Evolutionary conservation across 140 eudicot genomes (phyloP), one percentile per base, ranked within the genome.

Genomic region (Oenanthe javanica): DNA sequence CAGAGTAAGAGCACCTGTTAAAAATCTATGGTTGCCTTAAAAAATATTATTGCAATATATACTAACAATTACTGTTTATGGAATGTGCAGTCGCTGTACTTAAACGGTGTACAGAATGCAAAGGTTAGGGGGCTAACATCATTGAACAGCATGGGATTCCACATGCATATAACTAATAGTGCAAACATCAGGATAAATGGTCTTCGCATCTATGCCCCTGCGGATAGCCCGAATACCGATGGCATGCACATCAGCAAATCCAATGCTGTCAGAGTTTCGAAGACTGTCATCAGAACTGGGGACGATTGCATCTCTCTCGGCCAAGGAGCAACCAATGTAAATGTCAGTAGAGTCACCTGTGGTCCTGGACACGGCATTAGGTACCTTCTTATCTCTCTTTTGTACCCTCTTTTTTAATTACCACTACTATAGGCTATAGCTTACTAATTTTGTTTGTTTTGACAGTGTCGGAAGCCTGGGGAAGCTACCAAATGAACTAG

Each of bases 301-400:
- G 93, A 89, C 36, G 93, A 89, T 52, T 89, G 93, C 61, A 46
- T 89, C 76, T 88, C 91, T 51, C 57, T 89, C 1, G 91, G 90
- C 21, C 93, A 85, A 57, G 93, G 93, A n/a, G 75, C 91, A 1
- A 85, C 76, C 70, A 84, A 82, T 46, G 73, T 89, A 40, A 86
- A 86, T 31, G n/a, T 89, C 77, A 89, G 79, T 69, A 55, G 75
- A 73, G 63, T 89, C 36, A 79, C 80, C 5, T 89, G 93, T 27
- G 93, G 93, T 77, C 93, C 93, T 4, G 93, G 93, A 76, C 93
- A 89, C 66, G 93, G 93, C 72, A 83, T 89, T 79, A 89, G 93
- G 92, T 84, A 86, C 10, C 67, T 59, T 70, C 14, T 9, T 25
- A 6, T 47, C 23, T 59, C 9, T 4, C 55, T n/a, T 2, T 40